Evolutionary conservation across 1,284 basidiomycete species (phyloP), one percentile per base, ranked within the genome.

Genomic region (Sporisorium exsertum): DNA sequence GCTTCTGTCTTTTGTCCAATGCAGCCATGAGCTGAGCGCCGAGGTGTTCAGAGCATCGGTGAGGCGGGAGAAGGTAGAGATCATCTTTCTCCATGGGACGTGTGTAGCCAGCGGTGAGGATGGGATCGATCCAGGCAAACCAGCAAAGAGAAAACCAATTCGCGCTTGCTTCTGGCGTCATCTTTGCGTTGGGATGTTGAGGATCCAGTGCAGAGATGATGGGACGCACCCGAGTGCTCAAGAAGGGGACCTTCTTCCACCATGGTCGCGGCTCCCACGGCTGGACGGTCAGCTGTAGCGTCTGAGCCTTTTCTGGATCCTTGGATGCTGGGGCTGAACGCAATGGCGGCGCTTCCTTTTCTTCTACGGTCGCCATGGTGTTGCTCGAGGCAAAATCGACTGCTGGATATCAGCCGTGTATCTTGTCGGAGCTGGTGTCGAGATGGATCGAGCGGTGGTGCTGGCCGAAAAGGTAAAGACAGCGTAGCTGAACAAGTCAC

Each of bases 41-140:
- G 16, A 57, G 54, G 10, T 46, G 10, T 12, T 53, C 55, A 0
- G 63, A 32, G 50, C 50, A 53, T 6, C 50, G 47, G n/a, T 61
- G 27, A 3, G 43, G 52, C 3, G 20, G 59, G 13, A 61, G 59
- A 40, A 61, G 59, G 40, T 70, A 78, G 35, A 78, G 64, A 58
- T 78, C 76, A 20, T 78, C 60, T 12, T 56, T 62, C 33, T 67
- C 55, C 54, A 78, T 60, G 3, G 76, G 76, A 24, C 76, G 35
- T 10, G 73, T 72, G 32, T 77, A 78, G 15, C 76, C 76, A 15
- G 66, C 64, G 18, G 53, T 56, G 40, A 78, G 64, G 43, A 78
- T 58, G 37, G 60, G 59, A 16, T 56, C 46, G 16, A 78, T 60
- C 76, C 76, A 78, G 4, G 52, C 54, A 61, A 78, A 78, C 50